A percentile compares a stretch with the other conserved stretches of the same genome.
Evolutionary conservation across 2,329 filamentous ascomycete genomes (phyloP).

Genomic region (Torrubiellomyces zombiae): DNA sequence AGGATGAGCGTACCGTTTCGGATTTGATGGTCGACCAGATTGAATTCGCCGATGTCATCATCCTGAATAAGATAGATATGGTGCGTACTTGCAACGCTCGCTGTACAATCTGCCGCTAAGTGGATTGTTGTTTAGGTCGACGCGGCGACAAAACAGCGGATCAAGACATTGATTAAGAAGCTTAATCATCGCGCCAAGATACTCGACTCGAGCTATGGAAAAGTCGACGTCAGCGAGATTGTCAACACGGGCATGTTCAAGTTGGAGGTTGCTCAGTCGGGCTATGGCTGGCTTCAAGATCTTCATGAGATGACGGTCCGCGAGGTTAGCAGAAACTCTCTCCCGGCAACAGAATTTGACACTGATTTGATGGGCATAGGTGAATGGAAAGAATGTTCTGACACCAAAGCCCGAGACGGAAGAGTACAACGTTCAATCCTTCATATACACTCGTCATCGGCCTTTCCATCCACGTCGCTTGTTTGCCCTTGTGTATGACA

Average conservation of each 20-base stretch:
- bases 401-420: conserved; percentile 55
- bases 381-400: conserved; percentile 32
- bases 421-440: conserved; percentile 56
- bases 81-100: conserved; percentile 17
- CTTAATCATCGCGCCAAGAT: conserved; percentile 53
- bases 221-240: conserved; percentile 44
- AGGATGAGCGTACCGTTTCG: conserved; percentile 58
- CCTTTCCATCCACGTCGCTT: conserved; percentile 34
- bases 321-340: conserved; percentile 22
- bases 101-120: background rate
- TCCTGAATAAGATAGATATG: conserved; percentile 55
- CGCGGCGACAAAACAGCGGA: conserved; percentile 27
- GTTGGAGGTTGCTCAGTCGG: conserved; percentile 44
- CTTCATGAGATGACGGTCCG: conserved; percentile 50
- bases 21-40: conserved; percentile 65
- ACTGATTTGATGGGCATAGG: conserved; percentile 9
- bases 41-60: conserved; percentile 58
- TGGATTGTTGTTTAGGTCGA: conserved; percentile 13
- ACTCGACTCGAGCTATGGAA: conserved; percentile 40
- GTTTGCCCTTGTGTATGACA: conserved; percentile 27
- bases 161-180: conserved; percentile 32
- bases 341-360: background rate
- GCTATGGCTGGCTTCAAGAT: conserved; percentile 54
- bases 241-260: conserved; percentile 50
- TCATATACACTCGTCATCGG: conserved; percentile 46